Percentiles rank a stretch among this genome's conserved stretches.
Evolutionary conservation across 768 basidiomycete species (phyloP).

Genomic region (Pisolithus tinctorius): DNA sequence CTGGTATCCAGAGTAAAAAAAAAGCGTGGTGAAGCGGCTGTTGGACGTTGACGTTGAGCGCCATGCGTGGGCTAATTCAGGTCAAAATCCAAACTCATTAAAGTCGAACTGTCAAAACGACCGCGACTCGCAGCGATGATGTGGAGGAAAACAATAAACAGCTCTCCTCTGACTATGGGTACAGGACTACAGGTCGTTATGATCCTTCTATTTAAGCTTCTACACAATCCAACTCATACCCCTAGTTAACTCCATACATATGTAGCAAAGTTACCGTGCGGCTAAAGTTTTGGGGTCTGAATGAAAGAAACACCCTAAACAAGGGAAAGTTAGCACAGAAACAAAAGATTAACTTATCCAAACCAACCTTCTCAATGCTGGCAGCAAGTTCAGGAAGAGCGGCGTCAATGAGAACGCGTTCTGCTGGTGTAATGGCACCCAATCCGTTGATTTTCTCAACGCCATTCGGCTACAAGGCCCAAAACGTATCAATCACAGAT

Average conservation of each 20-base stretch:
- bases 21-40: too few relatives aligned
- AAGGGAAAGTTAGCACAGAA: background rate
- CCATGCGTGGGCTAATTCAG: too few relatives aligned
- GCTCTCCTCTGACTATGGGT: background rate
- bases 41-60: too few relatives aligned
- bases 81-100: too few relatives aligned
- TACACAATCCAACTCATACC: background rate
- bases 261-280: background rate
- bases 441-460: slow-evolving; percentile 78
- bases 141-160: too few relatives aligned
- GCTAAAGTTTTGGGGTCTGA: slow-evolving; percentile 22
- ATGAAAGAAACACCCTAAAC: slow-evolving; percentile 22
- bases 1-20: too few relatives aligned
- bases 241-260: background rate
- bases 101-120: too few relatives aligned
- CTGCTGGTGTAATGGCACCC: slow-evolving; percentile 64
- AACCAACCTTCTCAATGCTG: slow-evolving; percentile 65
- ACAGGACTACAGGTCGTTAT: background rate
- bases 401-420: slow-evolving; percentile 70
- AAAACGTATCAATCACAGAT: background rate
- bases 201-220: background rate
- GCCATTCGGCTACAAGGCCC: slow-evolving; percentile 56
- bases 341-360: background rate
- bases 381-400: slow-evolving; percentile 71
- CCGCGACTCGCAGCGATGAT: too few relatives aligned